Evolutionary conservation across 331 rosid species (phyloP).

Genomic region (Malus hybrid): DNA sequence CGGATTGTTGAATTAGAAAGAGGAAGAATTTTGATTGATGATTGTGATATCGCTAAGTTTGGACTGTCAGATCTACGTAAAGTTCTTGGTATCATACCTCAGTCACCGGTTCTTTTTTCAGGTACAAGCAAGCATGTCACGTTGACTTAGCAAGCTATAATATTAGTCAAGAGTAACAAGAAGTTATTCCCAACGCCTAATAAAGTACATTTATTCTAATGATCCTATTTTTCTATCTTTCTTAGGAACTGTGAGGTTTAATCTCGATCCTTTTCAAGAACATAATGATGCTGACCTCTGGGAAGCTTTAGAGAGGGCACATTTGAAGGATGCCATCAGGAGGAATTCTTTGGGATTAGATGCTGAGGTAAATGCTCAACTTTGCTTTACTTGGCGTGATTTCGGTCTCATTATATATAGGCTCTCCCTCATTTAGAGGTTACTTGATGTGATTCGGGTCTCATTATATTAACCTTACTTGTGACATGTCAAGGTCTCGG

Average conservation of each 20-base stretch:
- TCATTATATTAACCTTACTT: not conserved
- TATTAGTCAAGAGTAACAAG: not conserved
- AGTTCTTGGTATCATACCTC: conserved; percentile 46
- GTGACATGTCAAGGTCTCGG: conserved; percentile 36
- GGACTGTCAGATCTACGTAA: conserved; percentile 37
- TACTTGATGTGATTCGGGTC: not conserved
- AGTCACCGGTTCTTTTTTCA: conserved; percentile 44
- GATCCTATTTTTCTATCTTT: not conserved
- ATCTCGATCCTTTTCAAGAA: conserved; percentile 43
- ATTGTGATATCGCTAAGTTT: conserved; percentile 33
- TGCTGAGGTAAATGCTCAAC: conserved; percentile 34
- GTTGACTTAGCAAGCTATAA: not conserved
- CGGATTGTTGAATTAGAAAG: conserved; percentile 45
- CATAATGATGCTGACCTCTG: conserved; percentile 47
- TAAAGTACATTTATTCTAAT: not conserved
- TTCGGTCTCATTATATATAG: not conserved
- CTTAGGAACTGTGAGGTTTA: conserved; percentile 43
- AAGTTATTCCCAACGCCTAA: not conserved
- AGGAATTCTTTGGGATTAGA: conserved; percentile 39
- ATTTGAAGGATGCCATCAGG: conserved; percentile 41
- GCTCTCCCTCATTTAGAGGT: not conserved
- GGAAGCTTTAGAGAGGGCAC: conserved; percentile 52
- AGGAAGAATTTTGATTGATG: conserved; percentile 42
- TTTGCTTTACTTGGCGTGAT: conserved; percentile 1
- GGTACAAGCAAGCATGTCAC: conserved; percentile 9